A percentile compares a stretch with the other conserved stretches of the same genome.
Evolutionary conservation across 2,329 filamentous ascomycete species (phyloP).

Genomic region (Coniochaeta ligniaria): DNA sequence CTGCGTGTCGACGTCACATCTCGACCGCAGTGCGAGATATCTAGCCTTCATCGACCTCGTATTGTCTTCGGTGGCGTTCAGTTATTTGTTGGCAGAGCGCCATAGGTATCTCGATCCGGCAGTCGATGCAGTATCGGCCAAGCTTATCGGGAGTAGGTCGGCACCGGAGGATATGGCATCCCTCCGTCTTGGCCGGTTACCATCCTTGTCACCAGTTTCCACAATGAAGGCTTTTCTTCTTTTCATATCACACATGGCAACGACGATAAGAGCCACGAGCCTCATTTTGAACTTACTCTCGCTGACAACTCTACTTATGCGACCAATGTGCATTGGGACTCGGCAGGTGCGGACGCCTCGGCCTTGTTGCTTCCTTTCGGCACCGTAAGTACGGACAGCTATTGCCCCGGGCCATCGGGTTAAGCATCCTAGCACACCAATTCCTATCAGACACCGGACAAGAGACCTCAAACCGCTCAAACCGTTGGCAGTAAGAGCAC

Average conservation of each 20-base stretch:
- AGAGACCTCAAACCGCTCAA: no score
- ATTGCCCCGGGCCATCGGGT: background rate
- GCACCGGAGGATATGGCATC: background rate
- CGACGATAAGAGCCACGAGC: no score
- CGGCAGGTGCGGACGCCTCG: slow-evolving; percentile 15
- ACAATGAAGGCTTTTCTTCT: no score
- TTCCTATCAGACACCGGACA: no score
- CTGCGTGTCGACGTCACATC: background rate
- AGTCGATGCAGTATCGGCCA: background rate
- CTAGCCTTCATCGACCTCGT: no score
- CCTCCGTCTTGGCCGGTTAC: no score
- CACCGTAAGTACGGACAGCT: background rate
- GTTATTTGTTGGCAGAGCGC: background rate
- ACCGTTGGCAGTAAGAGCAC: no score
- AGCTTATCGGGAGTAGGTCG: background rate
- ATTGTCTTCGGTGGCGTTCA: no score
- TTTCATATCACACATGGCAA: no score
- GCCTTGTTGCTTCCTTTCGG: background rate
- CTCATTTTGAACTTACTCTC: no score
- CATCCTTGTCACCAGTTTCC: no score
- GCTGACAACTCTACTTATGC: no score
- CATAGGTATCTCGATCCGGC: background rate
- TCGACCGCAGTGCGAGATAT: background rate
- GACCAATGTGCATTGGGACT: slow-evolving; percentile 4
- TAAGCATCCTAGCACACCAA: background rate